phyloP scores from a whole-genome alignment of 1,284 basidiomycete species.

The Ceratobasidium sp. region DNA sequence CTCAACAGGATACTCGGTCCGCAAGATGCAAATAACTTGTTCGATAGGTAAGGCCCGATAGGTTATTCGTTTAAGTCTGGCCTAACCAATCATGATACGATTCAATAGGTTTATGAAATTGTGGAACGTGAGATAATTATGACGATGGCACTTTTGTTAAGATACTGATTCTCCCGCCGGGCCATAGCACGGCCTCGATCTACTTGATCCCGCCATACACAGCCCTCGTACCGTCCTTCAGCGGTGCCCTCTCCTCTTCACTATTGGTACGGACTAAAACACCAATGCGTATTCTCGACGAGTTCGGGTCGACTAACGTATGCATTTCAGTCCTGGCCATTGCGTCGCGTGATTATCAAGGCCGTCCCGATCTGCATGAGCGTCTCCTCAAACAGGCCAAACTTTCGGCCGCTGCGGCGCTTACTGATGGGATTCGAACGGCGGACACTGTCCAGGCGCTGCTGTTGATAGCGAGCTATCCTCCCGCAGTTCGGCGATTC shows the following conservation, averaged over 20 bases:
- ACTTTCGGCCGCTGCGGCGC: slow-evolving; percentile 24
- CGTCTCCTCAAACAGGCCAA: slow-evolving; percentile 21
- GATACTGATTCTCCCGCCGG: neutral
- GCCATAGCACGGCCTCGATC: slow-evolving; percentile 18
- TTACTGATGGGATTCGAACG: slow-evolving; percentile 16
- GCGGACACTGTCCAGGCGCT: slow-evolving; percentile 36
- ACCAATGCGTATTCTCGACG: neutral
- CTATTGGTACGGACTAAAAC: neutral
- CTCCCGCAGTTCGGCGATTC: slow-evolving; percentile 22
- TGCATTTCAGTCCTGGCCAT: slow-evolving; percentile 26
- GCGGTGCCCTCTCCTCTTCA: slow-evolving; percentile 33
- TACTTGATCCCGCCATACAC: slow-evolving; percentile 18
- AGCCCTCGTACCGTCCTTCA: slow-evolving; percentile 29
- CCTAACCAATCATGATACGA: neutral
- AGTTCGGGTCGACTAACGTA: neutral
- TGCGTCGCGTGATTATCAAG: slow-evolving; percentile 19
- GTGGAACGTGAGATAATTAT: slow-evolving; percentile 18
- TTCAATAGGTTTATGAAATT: slow-evolving; percentile 16
- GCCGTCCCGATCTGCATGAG: slow-evolving; percentile 3
- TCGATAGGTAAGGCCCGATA: neutral
- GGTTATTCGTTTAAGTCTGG: neutral
- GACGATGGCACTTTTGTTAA: neutral
- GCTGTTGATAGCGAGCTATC: slow-evolving; percentile 24
- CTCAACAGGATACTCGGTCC: neutral
- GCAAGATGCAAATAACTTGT: slow-evolving; percentile 16